Conservation (phyloP, 2,329 filamentous ascomycete species). For the Cercospora sojina region DNA sequence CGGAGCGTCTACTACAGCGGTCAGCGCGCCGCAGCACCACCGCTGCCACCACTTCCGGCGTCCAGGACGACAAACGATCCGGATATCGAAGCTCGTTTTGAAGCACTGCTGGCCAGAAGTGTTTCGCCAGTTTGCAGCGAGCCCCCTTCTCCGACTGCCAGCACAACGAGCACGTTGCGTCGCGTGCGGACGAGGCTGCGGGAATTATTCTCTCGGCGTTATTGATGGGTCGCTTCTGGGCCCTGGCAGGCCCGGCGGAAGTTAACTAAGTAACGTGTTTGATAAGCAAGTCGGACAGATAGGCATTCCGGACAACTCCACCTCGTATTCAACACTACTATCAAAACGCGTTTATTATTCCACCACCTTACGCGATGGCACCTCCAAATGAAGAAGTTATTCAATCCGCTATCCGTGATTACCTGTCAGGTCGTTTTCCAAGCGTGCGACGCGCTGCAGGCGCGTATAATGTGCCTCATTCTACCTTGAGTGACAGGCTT, state of each 20-base stretch:
- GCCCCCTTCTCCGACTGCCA: constrained; percentile 9
- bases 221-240: neutral
- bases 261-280: too few species aligned
- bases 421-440: too few species aligned
- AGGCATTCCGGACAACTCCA: too few species aligned
- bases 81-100: constrained; percentile 3
- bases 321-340: too few species aligned
- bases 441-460: too few species aligned
- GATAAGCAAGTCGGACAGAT: too few species aligned
- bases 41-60: neutral
- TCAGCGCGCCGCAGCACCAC: constrained; percentile 8
- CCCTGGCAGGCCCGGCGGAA: neutral
- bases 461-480: too few species aligned
- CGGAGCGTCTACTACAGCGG: constrained; percentile 4
- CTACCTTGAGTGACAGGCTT: too few species aligned
- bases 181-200: constrained; percentile 8
- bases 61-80: neutral
- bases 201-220: constrained; percentile 8
- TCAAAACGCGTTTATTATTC: too few species aligned
- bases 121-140: constrained; percentile 4
- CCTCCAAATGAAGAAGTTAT: too few species aligned
- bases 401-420: too few species aligned
- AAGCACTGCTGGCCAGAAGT: constrained; percentile 6
- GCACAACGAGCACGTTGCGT: constrained; percentile 15
- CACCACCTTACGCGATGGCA: too few species aligned